Evolutionary conservation across 2,329 filamentous ascomycete genomes (phyloP).

Genomic region (Thermoascus crustaceus): DNA sequence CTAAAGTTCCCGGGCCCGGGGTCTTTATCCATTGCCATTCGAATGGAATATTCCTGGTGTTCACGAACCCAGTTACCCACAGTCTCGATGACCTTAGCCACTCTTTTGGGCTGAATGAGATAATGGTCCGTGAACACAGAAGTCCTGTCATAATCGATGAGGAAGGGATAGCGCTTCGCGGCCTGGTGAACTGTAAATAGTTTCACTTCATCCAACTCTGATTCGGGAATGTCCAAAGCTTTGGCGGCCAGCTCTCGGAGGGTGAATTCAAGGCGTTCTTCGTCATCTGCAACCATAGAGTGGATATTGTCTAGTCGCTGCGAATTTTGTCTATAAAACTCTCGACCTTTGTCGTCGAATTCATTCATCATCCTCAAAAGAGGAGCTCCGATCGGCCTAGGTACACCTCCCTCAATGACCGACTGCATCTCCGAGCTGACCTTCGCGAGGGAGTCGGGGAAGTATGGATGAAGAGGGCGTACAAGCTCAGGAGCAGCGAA

Average conservation of each 20-base stretch:
- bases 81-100: slow-evolving; percentile 40
- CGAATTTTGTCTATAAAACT: slow-evolving; percentile 28
- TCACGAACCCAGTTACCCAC: slow-evolving; percentile 52
- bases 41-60: slow-evolving; percentile 31
- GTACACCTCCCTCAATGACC: slow-evolving; percentile 34
- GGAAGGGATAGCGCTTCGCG: slow-evolving; percentile 22
- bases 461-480: slow-evolving; percentile 41
- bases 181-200: slow-evolving; percentile 30
- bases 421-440: slow-evolving; percentile 24
- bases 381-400: slow-evolving; percentile 27
- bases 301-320: slow-evolving; percentile 29
- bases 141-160: slow-evolving; percentile 26
- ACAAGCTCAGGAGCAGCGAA: slow-evolving; percentile 41
- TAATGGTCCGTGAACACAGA: slow-evolving; percentile 31
- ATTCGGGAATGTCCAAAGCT: slow-evolving; percentile 22
- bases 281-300: slow-evolving; percentile 29
- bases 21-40: slow-evolving; percentile 18
- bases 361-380: slow-evolving; percentile 27
- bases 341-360: slow-evolving; percentile 25
- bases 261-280: slow-evolving; percentile 24
- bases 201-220: slow-evolving; percentile 22
- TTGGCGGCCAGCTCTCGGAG: slow-evolving; percentile 32
- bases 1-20: slow-evolving; percentile 13
- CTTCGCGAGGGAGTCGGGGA: slow-evolving; percentile 35
- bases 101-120: slow-evolving; percentile 45